Evolutionary conservation across 192 early-diverging fungal species (phyloP).

Genomic region (Phlyctochytrium planicorne): DNA sequence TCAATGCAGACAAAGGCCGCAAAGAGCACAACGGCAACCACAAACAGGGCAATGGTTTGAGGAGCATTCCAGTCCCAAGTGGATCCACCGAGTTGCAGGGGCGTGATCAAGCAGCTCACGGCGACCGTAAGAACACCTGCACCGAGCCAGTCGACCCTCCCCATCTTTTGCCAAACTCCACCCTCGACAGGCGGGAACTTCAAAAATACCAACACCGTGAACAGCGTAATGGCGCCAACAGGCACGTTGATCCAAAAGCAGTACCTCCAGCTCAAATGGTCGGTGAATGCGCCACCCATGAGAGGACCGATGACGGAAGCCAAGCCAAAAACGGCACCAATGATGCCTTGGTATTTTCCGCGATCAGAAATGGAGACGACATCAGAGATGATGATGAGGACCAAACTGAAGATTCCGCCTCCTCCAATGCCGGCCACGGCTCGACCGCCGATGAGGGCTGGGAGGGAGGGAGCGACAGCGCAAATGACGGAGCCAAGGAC

Average conservation of each 20-base stretch:
- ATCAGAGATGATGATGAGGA: constrained; percentile 63
- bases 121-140: constrained; percentile 50
- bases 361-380: constrained; percentile 25
- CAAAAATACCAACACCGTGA: constrained; percentile 56
- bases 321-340: constrained; percentile 77
- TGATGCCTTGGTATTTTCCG: constrained; percentile 59
- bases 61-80: constrained; percentile 61
- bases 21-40: constrained; percentile 42
- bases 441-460: constrained; percentile 64
- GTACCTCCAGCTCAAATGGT: constrained; percentile 42
- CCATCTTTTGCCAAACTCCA: constrained; percentile 53
- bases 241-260: constrained; percentile 73
- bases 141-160: constrained; percentile 69
- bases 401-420: constrained; percentile 73
- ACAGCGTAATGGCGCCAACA: constrained; percentile 65
- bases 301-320: constrained; percentile 82
- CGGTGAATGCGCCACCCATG: constrained; percentile 82
- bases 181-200: constrained; percentile 58
- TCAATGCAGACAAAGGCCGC: constrained; percentile 63
- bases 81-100: constrained; percentile 72
- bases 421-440: constrained; percentile 79
- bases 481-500: constrained; percentile 57
- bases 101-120: constrained; percentile 64
- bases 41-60: constrained; percentile 59
- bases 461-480: constrained; percentile 43